Conservation (phyloP, 2,329 filamentous ascomycete species). For the Diplodia intermedia region DNA sequence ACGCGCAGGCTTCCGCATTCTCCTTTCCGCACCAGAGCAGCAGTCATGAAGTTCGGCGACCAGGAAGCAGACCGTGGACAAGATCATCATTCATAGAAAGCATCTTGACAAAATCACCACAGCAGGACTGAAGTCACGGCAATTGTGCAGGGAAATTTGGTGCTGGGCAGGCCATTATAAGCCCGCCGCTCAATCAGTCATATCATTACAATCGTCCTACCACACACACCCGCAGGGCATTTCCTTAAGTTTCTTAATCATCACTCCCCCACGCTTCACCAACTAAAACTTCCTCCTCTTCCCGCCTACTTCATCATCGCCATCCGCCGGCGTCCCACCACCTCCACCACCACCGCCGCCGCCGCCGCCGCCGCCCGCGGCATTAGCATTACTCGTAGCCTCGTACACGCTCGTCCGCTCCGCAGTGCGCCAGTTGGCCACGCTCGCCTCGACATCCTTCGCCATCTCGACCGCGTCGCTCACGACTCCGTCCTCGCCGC, state of each 20-base stretch:
- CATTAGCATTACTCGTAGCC: background rate
- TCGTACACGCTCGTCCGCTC: slow-evolving; percentile 54
- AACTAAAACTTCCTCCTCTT: background rate
- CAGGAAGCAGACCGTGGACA: background rate
- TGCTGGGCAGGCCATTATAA: background rate
- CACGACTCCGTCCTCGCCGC: slow-evolving; percentile 87
- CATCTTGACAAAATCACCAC: background rate
- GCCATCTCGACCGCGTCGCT: slow-evolving; percentile 91
- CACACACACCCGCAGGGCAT: background rate
- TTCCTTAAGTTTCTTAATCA: background rate
- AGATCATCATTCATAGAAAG: background rate
- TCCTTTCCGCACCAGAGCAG: background rate
- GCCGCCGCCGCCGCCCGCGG: background rate
- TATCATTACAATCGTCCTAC: background rate
- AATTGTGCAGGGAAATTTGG: background rate
- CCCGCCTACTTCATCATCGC: background rate
- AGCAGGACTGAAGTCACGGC: background rate
- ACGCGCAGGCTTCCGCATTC: background rate
- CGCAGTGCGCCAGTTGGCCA: slow-evolving; percentile 77
- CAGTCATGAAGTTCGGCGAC: background rate
- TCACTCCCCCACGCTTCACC: background rate
- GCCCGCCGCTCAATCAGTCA: background rate
- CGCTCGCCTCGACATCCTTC: slow-evolving; percentile 79
- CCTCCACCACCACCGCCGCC: background rate
- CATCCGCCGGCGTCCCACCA: background rate